A percentile compares a stretch with the other conserved stretches of the same genome.
Evolutionary conservation across 2,329 filamentous ascomycete genomes (phyloP).

Genomic region (Arthrobotrys conoides): DNA sequence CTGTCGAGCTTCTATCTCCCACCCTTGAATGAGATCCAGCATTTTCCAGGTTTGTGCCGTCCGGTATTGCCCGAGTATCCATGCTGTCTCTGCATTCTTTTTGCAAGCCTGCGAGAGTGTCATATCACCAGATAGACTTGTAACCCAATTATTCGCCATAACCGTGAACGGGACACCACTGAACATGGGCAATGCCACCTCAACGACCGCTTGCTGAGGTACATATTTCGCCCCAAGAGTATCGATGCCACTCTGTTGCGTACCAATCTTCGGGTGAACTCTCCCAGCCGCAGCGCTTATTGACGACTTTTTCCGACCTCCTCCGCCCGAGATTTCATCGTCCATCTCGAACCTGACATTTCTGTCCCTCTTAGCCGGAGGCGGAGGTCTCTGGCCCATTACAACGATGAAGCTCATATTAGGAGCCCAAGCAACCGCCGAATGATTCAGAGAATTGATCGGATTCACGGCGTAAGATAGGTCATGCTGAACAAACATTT

Average conservation of each 20-base stretch:
- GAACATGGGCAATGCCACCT: slow-evolving; percentile 62
- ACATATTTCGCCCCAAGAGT: slow-evolving; percentile 61
- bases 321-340: slow-evolving; percentile 61
- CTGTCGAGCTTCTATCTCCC: slow-evolving; percentile 61
- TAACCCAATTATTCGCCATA: slow-evolving; percentile 62
- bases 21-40: slow-evolving; percentile 61
- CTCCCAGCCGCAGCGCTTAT: slow-evolving; percentile 59
- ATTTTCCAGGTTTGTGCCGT: slow-evolving; percentile 63
- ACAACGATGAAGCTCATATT: slow-evolving; percentile 62
- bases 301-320: slow-evolving; percentile 60
- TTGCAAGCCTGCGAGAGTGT: slow-evolving; percentile 63
- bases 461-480: slow-evolving; percentile 76
- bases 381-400: slow-evolving; percentile 61
- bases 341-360: slow-evolving; percentile 62
- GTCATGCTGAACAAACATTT: slow-evolving; percentile 76
- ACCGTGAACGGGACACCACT: slow-evolving; percentile 62
- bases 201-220: slow-evolving; percentile 62
- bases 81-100: slow-evolving; percentile 62
- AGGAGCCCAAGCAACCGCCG: slow-evolving; percentile 71
- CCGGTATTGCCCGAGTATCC: slow-evolving; percentile 62
- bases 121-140: slow-evolving; percentile 60
- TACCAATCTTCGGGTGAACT: slow-evolving; percentile 48
- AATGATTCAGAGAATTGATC: slow-evolving; percentile 75
- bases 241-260: slow-evolving; percentile 59
- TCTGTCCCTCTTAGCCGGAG: slow-evolving; percentile 58